Conservation (phyloP, 805 yeast genomes). For the Candida xiaguanensis region DNA sequence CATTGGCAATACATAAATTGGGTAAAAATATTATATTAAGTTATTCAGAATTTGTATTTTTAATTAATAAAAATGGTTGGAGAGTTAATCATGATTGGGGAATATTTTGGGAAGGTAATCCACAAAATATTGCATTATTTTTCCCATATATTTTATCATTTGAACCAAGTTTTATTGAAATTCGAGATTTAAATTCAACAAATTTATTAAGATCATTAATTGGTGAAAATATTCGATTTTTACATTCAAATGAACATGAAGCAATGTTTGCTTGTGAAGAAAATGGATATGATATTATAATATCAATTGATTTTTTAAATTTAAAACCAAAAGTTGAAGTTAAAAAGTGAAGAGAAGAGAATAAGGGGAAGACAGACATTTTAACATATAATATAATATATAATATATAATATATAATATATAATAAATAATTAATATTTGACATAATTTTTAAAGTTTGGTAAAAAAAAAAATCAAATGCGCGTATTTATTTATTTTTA, state of each 20-base stretch:
- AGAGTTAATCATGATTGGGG: constrained; percentile 91
- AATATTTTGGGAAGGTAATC: constrained; percentile 94
- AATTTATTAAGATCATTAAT: constrained; percentile 82
- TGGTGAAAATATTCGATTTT: constrained; percentile 86
- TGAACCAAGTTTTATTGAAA: constrained; percentile 86
- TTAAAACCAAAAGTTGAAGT: constrained; percentile 32
- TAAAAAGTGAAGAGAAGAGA: not conserved
- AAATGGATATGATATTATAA: constrained; percentile 87
- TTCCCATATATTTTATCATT: constrained; percentile 92
- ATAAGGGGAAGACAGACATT: no score
- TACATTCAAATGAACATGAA: constrained; percentile 90
- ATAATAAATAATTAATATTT: no score
- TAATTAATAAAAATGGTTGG: constrained; percentile 95
- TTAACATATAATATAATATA: no score
- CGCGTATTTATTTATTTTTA: no score
- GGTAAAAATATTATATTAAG: constrained; percentile 84
- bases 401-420: no score
- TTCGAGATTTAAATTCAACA: constrained; percentile 85
- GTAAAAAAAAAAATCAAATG: no score
- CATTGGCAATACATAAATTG: constrained; percentile 86
- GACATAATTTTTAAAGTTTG: no score
- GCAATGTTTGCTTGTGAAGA: constrained; percentile 91
- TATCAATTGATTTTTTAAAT: constrained; percentile 85
- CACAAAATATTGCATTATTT: constrained; percentile 88
- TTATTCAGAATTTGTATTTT: constrained; percentile 91